Evolutionary conservation across 106 monocot species (phyloP).

Genomic region (Dioscorea zingiberensis): DNA sequence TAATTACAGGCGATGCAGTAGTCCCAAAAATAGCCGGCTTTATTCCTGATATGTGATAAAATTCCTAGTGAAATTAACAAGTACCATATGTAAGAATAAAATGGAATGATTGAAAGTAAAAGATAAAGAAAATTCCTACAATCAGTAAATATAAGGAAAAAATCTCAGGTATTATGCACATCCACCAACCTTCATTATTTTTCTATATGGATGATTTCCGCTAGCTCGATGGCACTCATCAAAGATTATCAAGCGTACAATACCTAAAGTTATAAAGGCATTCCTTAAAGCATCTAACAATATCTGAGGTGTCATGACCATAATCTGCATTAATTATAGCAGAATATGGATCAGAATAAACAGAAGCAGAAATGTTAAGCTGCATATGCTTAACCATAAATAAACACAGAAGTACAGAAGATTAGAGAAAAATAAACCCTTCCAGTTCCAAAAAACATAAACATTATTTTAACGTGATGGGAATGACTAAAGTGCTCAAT

Average conservation of each 20-base stretch:
- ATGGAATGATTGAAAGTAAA: background rate
- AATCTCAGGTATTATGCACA: too few species aligned
- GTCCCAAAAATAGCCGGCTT: constrained; percentile 80
- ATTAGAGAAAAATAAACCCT: too few species aligned
- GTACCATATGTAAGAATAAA: background rate
- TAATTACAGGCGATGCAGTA: constrained; percentile 72
- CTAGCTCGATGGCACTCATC: constrained; percentile 89
- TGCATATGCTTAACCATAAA: too few species aligned
- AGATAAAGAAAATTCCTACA: background rate
- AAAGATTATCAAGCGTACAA: constrained; percentile 56
- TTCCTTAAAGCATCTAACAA: constrained; percentile 72
- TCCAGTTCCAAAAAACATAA: too few species aligned
- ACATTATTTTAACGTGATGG: too few species aligned
- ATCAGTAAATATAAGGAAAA: background rate
- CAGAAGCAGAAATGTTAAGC: too few species aligned
- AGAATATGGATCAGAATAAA: too few species aligned
- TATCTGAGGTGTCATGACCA: constrained; percentile 95
- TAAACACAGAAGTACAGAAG: too few species aligned
- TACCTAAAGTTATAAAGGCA: constrained; percentile 53
- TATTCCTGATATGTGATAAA: constrained; percentile 47
- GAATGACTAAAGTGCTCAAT: too few species aligned
- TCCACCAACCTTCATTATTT: constrained; percentile 73
- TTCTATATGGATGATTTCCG: constrained; percentile 75
- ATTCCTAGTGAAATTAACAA: constrained; percentile 40
- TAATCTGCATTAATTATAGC: constrained; percentile 31